Conservation (phyloP, 768 basidiomycete genomes). For the Punctularia strigosozonata region DNA sequence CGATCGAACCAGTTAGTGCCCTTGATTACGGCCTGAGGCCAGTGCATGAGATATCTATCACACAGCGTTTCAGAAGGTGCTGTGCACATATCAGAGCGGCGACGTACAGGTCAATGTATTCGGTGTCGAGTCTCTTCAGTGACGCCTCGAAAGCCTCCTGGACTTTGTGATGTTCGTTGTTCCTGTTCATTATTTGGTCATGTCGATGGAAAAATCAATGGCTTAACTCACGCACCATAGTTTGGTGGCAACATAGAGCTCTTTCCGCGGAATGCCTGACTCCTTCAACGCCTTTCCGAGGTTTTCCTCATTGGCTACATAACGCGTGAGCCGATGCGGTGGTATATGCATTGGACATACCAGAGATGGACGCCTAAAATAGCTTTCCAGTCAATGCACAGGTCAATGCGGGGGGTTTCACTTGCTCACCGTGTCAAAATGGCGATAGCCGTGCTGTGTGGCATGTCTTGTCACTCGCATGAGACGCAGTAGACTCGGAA, state of each 20-base stretch:
- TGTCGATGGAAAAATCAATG: too few species aligned
- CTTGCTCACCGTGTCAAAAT: constrained; percentile 5
- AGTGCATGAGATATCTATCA: constrained; percentile 29
- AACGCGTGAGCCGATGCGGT: neutral
- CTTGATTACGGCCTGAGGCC: constrained; percentile 16
- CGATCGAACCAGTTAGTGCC: neutral
- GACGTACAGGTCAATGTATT: constrained; percentile 8
- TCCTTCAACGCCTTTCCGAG: constrained; percentile 13
- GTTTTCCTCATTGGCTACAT: constrained; percentile 11
- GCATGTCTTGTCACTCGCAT: neutral
- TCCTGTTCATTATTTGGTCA: constrained; percentile 12
- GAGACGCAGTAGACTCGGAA: neutral
- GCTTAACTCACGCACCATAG: constrained; percentile 1
- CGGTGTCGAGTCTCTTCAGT: constrained; percentile 3
- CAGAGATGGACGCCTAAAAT: constrained; percentile 4
- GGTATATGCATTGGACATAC: neutral
- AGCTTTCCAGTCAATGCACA: too few species aligned
- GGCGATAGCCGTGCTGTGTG: constrained; percentile 5
- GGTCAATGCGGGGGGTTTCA: neutral
- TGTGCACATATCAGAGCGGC: too few species aligned
- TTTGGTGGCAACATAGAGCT: constrained; percentile 17
- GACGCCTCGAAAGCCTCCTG: constrained; percentile 5
- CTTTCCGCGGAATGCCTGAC: constrained; percentile 10
- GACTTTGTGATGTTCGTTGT: neutral
- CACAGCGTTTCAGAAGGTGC: too few species aligned